phyloP scores from a whole-genome alignment of 163 green algal species.

The Chlorella variabilis region DNA sequence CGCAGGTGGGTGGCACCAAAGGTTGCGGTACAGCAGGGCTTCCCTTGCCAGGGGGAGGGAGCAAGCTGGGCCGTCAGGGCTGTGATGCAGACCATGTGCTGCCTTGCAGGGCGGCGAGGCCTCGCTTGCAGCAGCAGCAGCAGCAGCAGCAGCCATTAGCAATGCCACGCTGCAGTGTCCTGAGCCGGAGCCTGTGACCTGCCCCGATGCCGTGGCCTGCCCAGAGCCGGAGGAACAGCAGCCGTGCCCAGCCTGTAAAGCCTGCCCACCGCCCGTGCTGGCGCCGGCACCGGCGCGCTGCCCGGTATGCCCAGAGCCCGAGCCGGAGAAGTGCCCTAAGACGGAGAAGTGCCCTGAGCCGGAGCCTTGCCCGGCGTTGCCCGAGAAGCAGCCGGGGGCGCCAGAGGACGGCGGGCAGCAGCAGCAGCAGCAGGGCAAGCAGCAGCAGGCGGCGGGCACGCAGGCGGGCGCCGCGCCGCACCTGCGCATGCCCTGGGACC shows the following conservation, averaged over 20 bases:
- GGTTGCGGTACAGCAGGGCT: no score
- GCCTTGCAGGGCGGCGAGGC: no score
- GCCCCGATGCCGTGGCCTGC: background rate
- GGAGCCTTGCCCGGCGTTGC: background rate
- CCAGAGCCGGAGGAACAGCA: background rate
- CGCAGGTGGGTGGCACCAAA: background rate
- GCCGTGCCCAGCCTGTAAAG: background rate
- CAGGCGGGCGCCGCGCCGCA: background rate
- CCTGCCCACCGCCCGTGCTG: background rate
- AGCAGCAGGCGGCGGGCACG: background rate
- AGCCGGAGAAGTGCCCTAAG: no score
- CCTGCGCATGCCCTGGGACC: slow-evolving; percentile 2
- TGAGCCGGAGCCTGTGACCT: background rate
- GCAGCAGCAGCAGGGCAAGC: background rate
- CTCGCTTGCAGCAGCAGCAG: background rate
- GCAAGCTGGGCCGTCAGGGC: no score
- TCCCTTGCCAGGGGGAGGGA: no score
- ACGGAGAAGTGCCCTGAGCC: background rate
- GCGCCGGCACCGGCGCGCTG: background rate
- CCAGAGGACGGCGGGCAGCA: background rate
- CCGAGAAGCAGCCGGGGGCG: background rate
- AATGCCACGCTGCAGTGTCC: background rate
- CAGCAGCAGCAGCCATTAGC: background rate
- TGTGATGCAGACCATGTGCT: no score
- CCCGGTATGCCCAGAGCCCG: background rate